Percentiles rank a stretch among this genome's conserved stretches.
Conservation (phyloP, 306 rosid genomes). For the Arachis hypogaea region DNA sequence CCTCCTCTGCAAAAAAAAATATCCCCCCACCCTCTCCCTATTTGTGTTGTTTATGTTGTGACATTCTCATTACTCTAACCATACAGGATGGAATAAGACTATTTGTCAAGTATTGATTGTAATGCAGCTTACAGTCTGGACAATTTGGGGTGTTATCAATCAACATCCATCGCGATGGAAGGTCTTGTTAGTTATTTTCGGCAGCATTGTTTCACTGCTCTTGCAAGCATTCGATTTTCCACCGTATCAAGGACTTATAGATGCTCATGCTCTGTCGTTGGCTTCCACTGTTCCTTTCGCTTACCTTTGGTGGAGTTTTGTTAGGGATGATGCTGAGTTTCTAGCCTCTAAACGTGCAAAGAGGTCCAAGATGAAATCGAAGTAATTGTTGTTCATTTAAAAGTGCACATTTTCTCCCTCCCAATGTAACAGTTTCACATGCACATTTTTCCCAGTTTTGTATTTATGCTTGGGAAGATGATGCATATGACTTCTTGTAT, state of each 20-base stretch:
- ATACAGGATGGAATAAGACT: slow-evolving; percentile 78
- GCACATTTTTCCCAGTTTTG: background rate
- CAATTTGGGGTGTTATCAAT: slow-evolving; percentile 56
- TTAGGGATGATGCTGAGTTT: slow-evolving; percentile 69
- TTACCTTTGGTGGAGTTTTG: slow-evolving; percentile 82
- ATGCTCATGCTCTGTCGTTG: slow-evolving; percentile 79
- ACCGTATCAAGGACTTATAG: slow-evolving; percentile 64
- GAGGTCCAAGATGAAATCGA: slow-evolving; percentile 59
- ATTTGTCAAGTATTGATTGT: slow-evolving; percentile 72
- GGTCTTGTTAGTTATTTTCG: slow-evolving; percentile 59
- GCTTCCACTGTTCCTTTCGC: slow-evolving; percentile 78
- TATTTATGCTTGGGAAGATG: background rate
- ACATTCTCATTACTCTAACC: slow-evolving; percentile 7
- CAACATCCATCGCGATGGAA: slow-evolving; percentile 75
- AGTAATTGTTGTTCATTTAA: slow-evolving; percentile 45
- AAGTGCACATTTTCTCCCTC: background rate
- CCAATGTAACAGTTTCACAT: background rate
- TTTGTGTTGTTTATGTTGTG: background rate
- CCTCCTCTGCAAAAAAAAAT: too few relatives aligned
- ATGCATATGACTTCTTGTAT: background rate
- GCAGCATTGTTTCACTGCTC: slow-evolving; percentile 64
- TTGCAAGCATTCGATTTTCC: slow-evolving; percentile 71
- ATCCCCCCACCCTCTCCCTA: background rate
- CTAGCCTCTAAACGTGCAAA: slow-evolving; percentile 46
- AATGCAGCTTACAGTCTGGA: slow-evolving; percentile 71